Conservation (phyloP, 2,329 filamentous ascomycete species). For the Colletotrichum lentis region DNA sequence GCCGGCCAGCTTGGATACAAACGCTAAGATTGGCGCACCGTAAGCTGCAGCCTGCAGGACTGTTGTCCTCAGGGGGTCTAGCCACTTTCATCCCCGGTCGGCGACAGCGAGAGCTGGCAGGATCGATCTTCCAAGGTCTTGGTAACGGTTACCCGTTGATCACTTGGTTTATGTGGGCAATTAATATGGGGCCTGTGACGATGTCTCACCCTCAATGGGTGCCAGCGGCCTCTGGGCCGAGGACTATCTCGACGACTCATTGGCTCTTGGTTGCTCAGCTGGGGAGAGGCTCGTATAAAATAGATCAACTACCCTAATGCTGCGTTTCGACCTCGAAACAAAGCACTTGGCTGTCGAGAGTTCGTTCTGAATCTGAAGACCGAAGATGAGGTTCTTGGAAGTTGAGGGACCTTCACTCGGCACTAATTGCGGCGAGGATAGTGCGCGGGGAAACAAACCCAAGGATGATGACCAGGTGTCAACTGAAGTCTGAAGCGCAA, state of each 20-base stretch:
- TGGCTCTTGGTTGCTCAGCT: background rate
- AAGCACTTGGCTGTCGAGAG: background rate
- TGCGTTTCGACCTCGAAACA: background rate
- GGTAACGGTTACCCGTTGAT: slow-evolving; percentile 13
- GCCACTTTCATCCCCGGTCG: slow-evolving; percentile 6
- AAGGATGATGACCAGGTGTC: background rate
- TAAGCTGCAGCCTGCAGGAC: slow-evolving; percentile 3
- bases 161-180: slow-evolving; percentile 4
- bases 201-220: background rate
- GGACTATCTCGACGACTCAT: background rate
- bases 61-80: slow-evolving; percentile 20
- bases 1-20: background rate
- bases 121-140: slow-evolving; percentile 10
- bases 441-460: background rate
- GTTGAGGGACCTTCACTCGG: background rate
- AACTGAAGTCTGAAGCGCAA: background rate
- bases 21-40: slow-evolving; percentile 17
- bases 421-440: slow-evolving; percentile 1
- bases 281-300: background rate
- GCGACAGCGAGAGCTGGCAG: slow-evolving; percentile 7
- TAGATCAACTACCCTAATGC: background rate
- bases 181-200: background rate
- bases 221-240: background rate
- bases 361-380: background rate
- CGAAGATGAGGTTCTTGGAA: background rate